Percentiles rank a stretch among this genome's conserved stretches.
Evolutionary conservation across 768 basidiomycete species (phyloP).

Genomic region (Podaxis sp.): DNA sequence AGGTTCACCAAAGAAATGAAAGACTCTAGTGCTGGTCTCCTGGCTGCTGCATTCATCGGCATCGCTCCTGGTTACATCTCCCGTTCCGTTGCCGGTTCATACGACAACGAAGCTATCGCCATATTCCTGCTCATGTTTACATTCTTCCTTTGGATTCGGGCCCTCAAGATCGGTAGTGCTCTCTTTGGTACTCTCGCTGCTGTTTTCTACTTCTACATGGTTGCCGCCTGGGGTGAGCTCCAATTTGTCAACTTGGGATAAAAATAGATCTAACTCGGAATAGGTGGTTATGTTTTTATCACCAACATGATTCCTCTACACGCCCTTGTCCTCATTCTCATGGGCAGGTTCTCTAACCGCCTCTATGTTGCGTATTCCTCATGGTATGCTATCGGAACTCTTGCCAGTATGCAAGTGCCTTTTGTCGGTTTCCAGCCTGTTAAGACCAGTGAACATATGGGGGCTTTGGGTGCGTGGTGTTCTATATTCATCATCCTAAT

Average conservation of each 20-base stretch:
- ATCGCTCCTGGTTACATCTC: slow-evolving; percentile 99
- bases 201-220: slow-evolving; percentile 99
- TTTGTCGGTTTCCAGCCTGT: slow-evolving; percentile 99
- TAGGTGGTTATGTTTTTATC: slow-evolving; percentile 98
- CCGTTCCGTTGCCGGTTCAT: slow-evolving; percentile 97
- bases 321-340: slow-evolving; percentile 89
- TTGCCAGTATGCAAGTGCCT: slow-evolving; percentile 98
- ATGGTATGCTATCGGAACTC: slow-evolving; percentile 97
- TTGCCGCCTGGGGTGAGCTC: slow-evolving; percentile 94
- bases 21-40: slow-evolving; percentile 91
- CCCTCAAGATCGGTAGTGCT: slow-evolving; percentile 91
- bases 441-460: slow-evolving; percentile 98
- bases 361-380: slow-evolving; percentile 95
- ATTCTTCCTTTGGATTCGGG: slow-evolving; percentile 96
- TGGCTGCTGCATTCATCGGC: slow-evolving; percentile 97
- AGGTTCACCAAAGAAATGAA: slow-evolving; percentile 98
- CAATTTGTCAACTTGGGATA: background rate
- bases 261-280: slow-evolving; percentile 11
- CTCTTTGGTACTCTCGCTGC: slow-evolving; percentile 89
- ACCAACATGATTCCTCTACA: slow-evolving; percentile 99
- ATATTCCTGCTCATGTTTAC: slow-evolving; percentile 99
- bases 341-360: slow-evolving; percentile 92
- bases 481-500: slow-evolving; percentile 13
- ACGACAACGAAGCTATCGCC: slow-evolving; percentile 99
- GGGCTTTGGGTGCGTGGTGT: slow-evolving; percentile 73